A percentile compares a stretch with the other conserved stretches of the same genome.
Conservation (phyloP, 78 protist genomes). For the Abeoforma whisleri region DNA sequence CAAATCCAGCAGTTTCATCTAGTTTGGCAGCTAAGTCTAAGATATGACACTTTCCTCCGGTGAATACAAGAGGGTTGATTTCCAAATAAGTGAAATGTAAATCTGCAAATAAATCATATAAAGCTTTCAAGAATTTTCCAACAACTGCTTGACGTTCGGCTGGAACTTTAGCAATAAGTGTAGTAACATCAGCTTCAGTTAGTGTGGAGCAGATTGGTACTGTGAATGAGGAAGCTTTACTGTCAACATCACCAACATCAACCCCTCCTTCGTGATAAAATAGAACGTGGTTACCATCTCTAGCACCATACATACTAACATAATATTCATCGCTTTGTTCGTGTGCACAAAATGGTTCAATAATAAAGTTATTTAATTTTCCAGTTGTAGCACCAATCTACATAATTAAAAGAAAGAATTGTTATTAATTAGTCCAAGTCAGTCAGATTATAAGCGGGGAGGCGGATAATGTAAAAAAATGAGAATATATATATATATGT, state of each 20-base stretch:
- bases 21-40: constrained; percentile 66
- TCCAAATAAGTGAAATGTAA: constrained; percentile 59
- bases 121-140: constrained; percentile 16
- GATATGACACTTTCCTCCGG: constrained; percentile 7
- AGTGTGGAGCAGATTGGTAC: neutral
- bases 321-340: constrained; percentile 55
- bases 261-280: constrained; percentile 70
- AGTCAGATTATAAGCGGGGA: neutral
- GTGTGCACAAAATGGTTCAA: constrained; percentile 64
- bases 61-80: constrained; percentile 64
- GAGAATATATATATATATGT: too few relatives aligned
- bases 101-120: constrained; percentile 37
- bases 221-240: constrained; percentile 13
- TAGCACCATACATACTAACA: constrained; percentile 53
- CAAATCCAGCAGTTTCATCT: constrained; percentile 59
- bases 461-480: too few relatives aligned
- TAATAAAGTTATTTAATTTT: constrained; percentile 24
- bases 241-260: constrained; percentile 58
- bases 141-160: constrained; percentile 15
- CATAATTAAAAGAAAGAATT: neutral
- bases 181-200: neutral
- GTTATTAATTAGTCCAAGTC: neutral
- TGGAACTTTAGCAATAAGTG: constrained; percentile 13
- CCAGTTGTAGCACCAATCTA: constrained; percentile 11
- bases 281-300: constrained; percentile 41